Conservation (phyloP, 2,329 filamentous ascomycete genomes). For the Cyanodermella asteris region DNA sequence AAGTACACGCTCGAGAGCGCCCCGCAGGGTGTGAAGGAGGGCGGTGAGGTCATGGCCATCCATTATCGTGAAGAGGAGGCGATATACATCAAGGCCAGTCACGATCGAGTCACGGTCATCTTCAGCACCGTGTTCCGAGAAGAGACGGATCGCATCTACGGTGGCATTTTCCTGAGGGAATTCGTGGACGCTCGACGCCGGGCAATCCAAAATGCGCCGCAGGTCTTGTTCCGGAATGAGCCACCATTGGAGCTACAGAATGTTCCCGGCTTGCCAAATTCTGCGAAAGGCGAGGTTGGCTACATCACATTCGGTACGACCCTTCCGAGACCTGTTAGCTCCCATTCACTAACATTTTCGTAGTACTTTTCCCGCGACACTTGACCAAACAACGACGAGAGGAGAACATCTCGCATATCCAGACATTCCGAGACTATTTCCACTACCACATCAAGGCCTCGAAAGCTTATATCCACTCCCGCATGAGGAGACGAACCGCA, state of each 20-base stretch:
- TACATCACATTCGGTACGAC: conserved; percentile 88
- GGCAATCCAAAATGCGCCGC: conserved; percentile 93
- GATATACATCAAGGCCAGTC: conserved; percentile 94
- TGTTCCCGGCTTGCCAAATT: conserved; percentile 58
- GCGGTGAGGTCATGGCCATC: conserved; percentile 82
- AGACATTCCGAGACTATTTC: conserved; percentile 99
- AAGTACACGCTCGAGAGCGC: conserved; percentile 88
- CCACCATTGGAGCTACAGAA: conserved; percentile 78
- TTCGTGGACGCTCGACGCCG: conserved; percentile 90
- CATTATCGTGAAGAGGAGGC: conserved; percentile 98
- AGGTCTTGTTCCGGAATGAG: conserved; percentile 90
- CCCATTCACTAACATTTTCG: neutral
- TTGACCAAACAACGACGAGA: conserved; percentile 74
- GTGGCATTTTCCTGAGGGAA: conserved; percentile 95
- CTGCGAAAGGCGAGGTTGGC: conserved; percentile 66
- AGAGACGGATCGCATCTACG: conserved; percentile 91
- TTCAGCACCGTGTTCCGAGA: conserved; percentile 97
- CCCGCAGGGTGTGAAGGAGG: conserved; percentile 72
- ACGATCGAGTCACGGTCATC: conserved; percentile 94
- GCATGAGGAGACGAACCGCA: conserved; percentile 92
- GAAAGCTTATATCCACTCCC: conserved; percentile 96
- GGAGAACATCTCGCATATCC: conserved; percentile 95
- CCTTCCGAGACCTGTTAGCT: no score
- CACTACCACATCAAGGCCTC: conserved; percentile 99
- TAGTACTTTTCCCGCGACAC: conserved; percentile 89